Evolutionary conservation across 2,329 filamentous ascomycete genomes (phyloP).

Genomic region (Myotisia sp.): DNA sequence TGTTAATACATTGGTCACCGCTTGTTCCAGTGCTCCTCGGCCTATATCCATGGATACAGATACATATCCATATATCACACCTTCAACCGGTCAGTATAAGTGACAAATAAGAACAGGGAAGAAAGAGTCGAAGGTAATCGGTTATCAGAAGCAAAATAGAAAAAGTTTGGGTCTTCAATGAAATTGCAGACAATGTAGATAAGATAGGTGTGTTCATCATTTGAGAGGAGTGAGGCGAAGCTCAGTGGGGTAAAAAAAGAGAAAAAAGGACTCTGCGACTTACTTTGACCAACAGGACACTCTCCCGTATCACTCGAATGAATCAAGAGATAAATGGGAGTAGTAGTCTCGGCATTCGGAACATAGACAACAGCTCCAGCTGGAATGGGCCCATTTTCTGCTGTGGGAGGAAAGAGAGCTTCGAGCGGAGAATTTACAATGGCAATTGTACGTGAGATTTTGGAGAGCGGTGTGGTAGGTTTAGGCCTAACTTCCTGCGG

Average conservation of each 20-base stretch:
- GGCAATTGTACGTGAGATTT: conserved; percentile 48
- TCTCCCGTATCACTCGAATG: conserved; percentile 89
- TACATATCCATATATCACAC: conserved; percentile 44
- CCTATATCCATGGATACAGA: conserved; percentile 23
- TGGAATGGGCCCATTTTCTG: conserved; percentile 62
- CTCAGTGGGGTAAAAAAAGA: conserved; percentile 9
- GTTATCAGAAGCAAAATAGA: conserved; percentile 3
- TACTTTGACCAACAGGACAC: conserved; percentile 78
- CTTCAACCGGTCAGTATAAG: conserved; percentile 25
- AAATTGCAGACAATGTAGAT: conserved; percentile 99
- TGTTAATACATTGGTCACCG: conserved; percentile 30
- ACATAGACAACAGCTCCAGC: conserved; percentile 45
- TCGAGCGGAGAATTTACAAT: conserved; percentile 54
- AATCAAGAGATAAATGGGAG: conserved; percentile 48
- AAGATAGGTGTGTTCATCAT: conserved; percentile 90
- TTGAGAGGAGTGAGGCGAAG: too few relatives aligned
- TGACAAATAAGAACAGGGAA: conserved; percentile 4
- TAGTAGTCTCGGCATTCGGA: conserved; percentile 20
- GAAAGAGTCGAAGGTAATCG: not conserved
- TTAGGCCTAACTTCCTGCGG: conserved; percentile 12
- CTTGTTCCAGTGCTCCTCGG: conserved; percentile 27
- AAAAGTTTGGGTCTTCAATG: conserved; percentile 58
- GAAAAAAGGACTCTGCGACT: conserved; percentile 41
- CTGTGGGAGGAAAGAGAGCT: conserved; percentile 52
- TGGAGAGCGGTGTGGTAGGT: conserved; percentile 15